Conservation (phyloP, 2,329 filamentous ascomycete genomes). For the Beauveria pseudobassiana region DNA sequence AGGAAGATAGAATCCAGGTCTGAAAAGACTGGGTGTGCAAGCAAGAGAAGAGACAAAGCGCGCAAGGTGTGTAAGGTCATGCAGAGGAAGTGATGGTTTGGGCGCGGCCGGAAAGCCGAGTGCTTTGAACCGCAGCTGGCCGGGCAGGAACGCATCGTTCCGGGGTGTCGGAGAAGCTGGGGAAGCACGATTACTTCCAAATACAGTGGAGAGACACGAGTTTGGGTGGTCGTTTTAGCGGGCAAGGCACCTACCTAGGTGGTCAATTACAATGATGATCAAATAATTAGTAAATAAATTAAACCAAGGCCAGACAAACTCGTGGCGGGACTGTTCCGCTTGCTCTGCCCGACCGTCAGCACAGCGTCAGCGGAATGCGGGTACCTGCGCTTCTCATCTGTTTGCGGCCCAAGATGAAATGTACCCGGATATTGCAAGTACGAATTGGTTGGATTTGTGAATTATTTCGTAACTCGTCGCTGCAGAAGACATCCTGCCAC, state of each 20-base stretch:
- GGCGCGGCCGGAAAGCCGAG: conserved; percentile 8
- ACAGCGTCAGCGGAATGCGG: conserved; percentile 1
- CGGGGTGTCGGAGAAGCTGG: conserved; percentile 4
- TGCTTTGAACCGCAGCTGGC: conserved; percentile 9
- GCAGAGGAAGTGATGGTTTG: background rate
- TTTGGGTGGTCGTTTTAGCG: background rate
- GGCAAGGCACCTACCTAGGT: background rate
- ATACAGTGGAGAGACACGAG: background rate
- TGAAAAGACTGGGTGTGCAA: background rate
- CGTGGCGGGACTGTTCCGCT: conserved; percentile 6
- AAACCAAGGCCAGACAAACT: background rate
- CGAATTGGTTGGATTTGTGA: background rate
- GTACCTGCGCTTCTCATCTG: background rate
- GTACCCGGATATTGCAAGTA: background rate
- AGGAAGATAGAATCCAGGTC: background rate
- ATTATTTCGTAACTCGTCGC: no score
- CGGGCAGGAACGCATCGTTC: conserved; percentile 1
- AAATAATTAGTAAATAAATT: background rate
- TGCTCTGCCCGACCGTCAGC: background rate
- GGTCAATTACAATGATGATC: background rate
- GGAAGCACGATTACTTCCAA: background rate
- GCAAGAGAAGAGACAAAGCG: background rate
- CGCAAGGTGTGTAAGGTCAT: background rate
- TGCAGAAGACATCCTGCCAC: no score
- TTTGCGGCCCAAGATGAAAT: background rate